Base-by-base conservation (phyloP, 202 grass and related monocot genomes). In the Thinopyrum obtusiflorum region DNA sequence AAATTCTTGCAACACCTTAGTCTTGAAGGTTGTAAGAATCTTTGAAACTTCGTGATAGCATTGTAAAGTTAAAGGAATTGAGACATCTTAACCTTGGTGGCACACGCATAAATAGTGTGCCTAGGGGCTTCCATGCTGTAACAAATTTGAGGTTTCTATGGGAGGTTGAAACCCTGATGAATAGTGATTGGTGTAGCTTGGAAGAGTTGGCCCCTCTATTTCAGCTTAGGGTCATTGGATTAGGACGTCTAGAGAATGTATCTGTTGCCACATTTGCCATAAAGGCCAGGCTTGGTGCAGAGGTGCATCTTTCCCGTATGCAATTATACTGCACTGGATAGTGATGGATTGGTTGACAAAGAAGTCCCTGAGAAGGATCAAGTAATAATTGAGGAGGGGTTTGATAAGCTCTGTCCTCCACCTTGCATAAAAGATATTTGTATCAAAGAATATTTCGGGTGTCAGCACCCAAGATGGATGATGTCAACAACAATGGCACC, bases 381-480 rank as follows among this genome's bases (percentile, higher is more conserved):
- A 29, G 3, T 4, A 7, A 80, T 15, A 18, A 18, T 18, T 17
- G 49, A 55, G 17, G 11, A 55, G 14, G 49, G 18, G 2, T 20
- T 55, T n/a, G 25, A 85, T 59, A 28, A 47, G 49, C 61, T 89
- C 20, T 53, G 37, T 44, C 83, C 88, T 29, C 83, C 83, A 2
- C n/a, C 71, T 4, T 18, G 3, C 57, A 4, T 89, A 40, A 57
- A 89, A 80, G 0, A 8, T 11, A 27, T 85, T 40, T 0, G 0
- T 11, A 80, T 89, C 14, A 0, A 0, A 0, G 26, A n/a, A 23
- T 89, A 84, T 9, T 85, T 57, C 65, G 81, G 87, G 13, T 8
- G 20, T 18, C 27, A 1, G 1, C 37, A 65, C 20, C 81, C 87
- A 39, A 55, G 32, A 8, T 89, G 87, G 87, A 77, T 89, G 55